Evolutionary conservation across 2,329 filamentous ascomycete species (phyloP).

Genomic region (Ophiostoma sp.): DNA sequence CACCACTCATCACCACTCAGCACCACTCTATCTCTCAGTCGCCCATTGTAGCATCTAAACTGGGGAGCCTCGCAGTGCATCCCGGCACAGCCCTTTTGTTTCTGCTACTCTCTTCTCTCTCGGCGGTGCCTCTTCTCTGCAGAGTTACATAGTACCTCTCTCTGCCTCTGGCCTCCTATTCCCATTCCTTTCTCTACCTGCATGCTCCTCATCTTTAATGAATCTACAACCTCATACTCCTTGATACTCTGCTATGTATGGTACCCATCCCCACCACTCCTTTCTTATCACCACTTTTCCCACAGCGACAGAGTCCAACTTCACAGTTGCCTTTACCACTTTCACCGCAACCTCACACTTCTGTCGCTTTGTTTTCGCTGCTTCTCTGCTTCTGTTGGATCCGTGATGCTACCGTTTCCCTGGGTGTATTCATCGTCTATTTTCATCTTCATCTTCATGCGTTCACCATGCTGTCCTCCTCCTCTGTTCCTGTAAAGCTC

Average conservation of each 20-base stretch:
- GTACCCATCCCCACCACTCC: background rate
- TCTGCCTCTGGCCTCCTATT: background rate
- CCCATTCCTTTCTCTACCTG: background rate
- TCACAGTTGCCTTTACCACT: background rate
- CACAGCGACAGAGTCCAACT: too few species aligned
- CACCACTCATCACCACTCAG: too few species aligned
- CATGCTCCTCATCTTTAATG: background rate
- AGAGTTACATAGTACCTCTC: background rate
- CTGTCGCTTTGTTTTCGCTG: background rate
- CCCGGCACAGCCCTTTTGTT: conserved; percentile 3
- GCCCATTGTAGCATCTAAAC: background rate
- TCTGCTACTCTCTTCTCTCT: background rate
- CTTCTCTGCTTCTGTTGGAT: background rate
- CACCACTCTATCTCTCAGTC: too few species aligned
- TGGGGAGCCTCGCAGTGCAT: background rate
- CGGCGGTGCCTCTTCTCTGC: too few species aligned
- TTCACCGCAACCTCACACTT: background rate
- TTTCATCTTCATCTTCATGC: too few species aligned
- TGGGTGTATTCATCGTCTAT: background rate
- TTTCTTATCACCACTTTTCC: background rate
- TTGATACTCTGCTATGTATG: background rate
- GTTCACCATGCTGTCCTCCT: background rate
- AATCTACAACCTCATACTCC: background rate
- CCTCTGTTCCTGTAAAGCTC: background rate
- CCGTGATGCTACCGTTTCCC: background rate